Evolutionary conservation across 306 rosid species (phyloP).

Genomic region (Trichosanthes cucumerina): DNA sequence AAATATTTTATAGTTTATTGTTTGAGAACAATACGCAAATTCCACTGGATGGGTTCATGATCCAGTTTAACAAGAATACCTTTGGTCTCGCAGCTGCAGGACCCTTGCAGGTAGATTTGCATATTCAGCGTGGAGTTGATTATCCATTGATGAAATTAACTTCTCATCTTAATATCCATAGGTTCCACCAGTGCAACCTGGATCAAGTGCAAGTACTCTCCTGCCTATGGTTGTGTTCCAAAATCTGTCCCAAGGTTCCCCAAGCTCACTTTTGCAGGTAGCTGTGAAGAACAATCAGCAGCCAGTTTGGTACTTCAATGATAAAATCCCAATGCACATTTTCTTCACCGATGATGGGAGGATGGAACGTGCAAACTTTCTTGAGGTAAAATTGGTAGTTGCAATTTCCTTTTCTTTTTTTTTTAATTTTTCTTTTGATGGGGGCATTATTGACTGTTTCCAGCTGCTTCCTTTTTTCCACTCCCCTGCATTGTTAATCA

Average conservation of each 20-base stretch:
- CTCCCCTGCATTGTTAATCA: background rate
- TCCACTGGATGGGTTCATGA: slow-evolving; percentile 93
- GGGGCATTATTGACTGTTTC: background rate
- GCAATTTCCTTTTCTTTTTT: slow-evolving; percentile 1
- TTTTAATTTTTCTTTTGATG: background rate
- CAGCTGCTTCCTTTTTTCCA: background rate
- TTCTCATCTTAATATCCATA: slow-evolving; percentile 21
- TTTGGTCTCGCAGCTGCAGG: slow-evolving; percentile 97
- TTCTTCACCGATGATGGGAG: slow-evolving; percentile 88
- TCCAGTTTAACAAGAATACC: slow-evolving; percentile 92
- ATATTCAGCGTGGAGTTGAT: background rate
- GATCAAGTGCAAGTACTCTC: slow-evolving; percentile 52
- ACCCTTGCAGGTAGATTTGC: slow-evolving; percentile 57
- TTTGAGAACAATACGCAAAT: slow-evolving; percentile 75
- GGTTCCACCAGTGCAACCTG: slow-evolving; percentile 84
- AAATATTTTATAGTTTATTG: slow-evolving; percentile 69
- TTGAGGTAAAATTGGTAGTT: slow-evolving; percentile 50
- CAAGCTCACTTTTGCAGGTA: slow-evolving; percentile 80
- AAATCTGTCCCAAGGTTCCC: slow-evolving; percentile 93
- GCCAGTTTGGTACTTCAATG: slow-evolving; percentile 92
- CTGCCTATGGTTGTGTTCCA: slow-evolving; percentile 92
- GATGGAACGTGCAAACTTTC: slow-evolving; percentile 88
- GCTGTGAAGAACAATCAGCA: slow-evolving; percentile 89
- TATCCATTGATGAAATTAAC: background rate
- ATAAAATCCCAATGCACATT: slow-evolving; percentile 55